These are phyloP conservation scores for Penicillium mononematosum DNA, from an alignment of 495 filamentous ascomycete genomes.

Conservation along the genomic window DNA sequence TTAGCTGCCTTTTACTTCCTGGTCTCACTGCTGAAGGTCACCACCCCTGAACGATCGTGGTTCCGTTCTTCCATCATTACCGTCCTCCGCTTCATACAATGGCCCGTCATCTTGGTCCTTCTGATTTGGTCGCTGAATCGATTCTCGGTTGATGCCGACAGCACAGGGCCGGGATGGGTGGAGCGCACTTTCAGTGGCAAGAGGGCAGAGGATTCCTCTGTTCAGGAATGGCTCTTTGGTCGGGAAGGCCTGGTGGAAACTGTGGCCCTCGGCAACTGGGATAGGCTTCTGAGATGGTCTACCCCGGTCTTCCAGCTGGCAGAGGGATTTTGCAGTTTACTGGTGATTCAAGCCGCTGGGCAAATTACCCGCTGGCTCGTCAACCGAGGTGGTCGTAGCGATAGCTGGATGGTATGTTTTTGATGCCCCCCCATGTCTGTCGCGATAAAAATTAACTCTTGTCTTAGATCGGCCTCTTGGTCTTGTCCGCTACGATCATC, in stretches of 20 bases:
- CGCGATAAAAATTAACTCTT: slow-evolving; percentile 28
- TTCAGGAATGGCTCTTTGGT: slow-evolving; percentile 82
- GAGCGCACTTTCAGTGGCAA: slow-evolving; percentile 73
- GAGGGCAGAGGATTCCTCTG: slow-evolving; percentile 59
- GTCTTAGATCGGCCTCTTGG: slow-evolving; percentile 76
- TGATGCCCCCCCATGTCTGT: neutral
- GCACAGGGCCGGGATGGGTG: slow-evolving; percentile 64
- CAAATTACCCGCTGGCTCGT: slow-evolving; percentile 96
- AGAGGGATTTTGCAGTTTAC: slow-evolving; percentile 92
- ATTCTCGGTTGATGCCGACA: slow-evolving; percentile 83
- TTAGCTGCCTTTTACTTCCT: slow-evolving; percentile 87
- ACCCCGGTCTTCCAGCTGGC: slow-evolving; percentile 93
- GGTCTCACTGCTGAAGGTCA: slow-evolving; percentile 74
- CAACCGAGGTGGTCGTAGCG: slow-evolving; percentile 79
- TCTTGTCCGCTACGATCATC: slow-evolving; percentile 84
- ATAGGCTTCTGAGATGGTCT: slow-evolving; percentile 83
- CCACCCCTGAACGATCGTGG: slow-evolving; percentile 76
- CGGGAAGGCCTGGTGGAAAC: slow-evolving; percentile 74
- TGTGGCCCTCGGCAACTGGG: slow-evolving; percentile 81
- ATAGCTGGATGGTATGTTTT: slow-evolving; percentile 91
- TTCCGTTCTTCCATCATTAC: slow-evolving; percentile 65
- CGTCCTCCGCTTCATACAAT: slow-evolving; percentile 71
- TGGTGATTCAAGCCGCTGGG: slow-evolving; percentile 92
- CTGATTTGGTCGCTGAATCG: slow-evolving; percentile 93
- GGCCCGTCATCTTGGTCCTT: slow-evolving; percentile 75